Conservation (phyloP, 2,329 filamentous ascomycete genomes). For the Pseudogymnoascus sp. region DNA sequence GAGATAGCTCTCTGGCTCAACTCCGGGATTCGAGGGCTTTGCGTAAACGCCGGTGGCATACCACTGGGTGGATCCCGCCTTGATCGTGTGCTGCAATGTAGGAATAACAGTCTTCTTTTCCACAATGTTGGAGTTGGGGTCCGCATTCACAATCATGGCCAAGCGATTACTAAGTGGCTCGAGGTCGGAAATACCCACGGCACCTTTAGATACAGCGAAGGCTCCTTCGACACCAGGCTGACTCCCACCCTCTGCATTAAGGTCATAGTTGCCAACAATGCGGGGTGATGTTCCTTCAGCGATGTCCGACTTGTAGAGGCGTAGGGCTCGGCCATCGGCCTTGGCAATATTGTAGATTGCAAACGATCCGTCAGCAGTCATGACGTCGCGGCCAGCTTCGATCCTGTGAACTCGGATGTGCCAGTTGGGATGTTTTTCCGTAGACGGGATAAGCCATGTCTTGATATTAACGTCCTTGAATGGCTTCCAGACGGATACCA, state of each 20-base stretch:
- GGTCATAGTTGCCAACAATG: conserved; percentile 55
- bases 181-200: conserved; percentile 49
- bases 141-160: conserved; percentile 64
- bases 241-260: conserved; percentile 47
- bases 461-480: conserved; percentile 60
- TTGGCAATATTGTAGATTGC: conserved; percentile 54
- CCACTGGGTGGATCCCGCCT: conserved; percentile 52
- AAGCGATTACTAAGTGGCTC: conserved; percentile 29
- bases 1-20: conserved; percentile 47
- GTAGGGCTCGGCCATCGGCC: conserved; percentile 43
- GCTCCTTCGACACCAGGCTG: conserved; percentile 43
- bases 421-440: conserved; percentile 55
- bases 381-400: conserved; percentile 51
- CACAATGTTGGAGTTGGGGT: conserved; percentile 72
- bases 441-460: conserved; percentile 59
- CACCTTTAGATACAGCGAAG: conserved; percentile 50
- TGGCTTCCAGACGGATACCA: conserved; percentile 64
- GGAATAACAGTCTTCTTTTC: conserved; percentile 67
- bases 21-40: conserved; percentile 50
- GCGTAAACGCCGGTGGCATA: conserved; percentile 67
- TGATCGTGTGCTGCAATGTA: conserved; percentile 56
- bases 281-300: conserved; percentile 46
- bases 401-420: conserved; percentile 61
- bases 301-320: conserved; percentile 42
- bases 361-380: conserved; percentile 69